Evolutionary conservation across 2,329 filamentous ascomycete genomes (phyloP).

Genomic region (Aspergillus fumigatiaffinis): DNA sequence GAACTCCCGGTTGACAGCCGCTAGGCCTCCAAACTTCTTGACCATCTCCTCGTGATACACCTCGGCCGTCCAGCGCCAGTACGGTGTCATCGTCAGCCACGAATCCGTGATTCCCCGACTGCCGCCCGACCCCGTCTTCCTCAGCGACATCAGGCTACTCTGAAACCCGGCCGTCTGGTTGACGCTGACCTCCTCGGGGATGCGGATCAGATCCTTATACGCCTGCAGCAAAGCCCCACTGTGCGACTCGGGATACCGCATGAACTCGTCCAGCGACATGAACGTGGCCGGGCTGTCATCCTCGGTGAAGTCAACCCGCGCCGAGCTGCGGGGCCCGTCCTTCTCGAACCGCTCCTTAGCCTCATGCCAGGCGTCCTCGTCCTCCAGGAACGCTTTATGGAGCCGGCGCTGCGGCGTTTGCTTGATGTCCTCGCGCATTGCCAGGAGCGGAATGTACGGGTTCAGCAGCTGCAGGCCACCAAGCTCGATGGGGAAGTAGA

Average conservation of each 20-base stretch:
- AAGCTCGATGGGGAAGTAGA: slow-evolving; percentile 51
- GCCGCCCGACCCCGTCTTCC: slow-evolving; percentile 1
- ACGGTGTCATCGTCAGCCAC: slow-evolving; percentile 37
- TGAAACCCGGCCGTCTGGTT: slow-evolving; percentile 25
- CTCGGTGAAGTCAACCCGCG: neutral
- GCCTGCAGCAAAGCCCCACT: slow-evolving; percentile 27
- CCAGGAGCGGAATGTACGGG: slow-evolving; percentile 47
- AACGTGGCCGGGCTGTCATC: slow-evolving; percentile 22
- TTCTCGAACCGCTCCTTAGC: slow-evolving; percentile 32
- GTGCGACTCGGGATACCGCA: slow-evolving; percentile 30
- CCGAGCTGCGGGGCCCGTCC: slow-evolving; percentile 11
- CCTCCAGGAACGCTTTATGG: slow-evolving; percentile 33
- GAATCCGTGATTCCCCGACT: slow-evolving; percentile 11
- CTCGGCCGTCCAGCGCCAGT: slow-evolving; percentile 43
- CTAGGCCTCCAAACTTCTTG: slow-evolving; percentile 36
- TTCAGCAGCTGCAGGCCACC: slow-evolving; percentile 50
- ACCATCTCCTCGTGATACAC: slow-evolving; percentile 41
- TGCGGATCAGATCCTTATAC: slow-evolving; percentile 29
- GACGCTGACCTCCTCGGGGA: slow-evolving; percentile 31
- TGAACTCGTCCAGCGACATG: slow-evolving; percentile 40
- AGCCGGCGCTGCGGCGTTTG: slow-evolving; percentile 32
- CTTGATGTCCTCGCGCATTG: slow-evolving; percentile 44
- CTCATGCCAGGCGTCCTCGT: slow-evolving; percentile 54
- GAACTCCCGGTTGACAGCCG: slow-evolving; percentile 38
- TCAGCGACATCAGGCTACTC: slow-evolving; percentile 18